Conservation (phyloP, 2,329 filamentous ascomycete genomes). For the Trichoderma polysporum region DNA sequence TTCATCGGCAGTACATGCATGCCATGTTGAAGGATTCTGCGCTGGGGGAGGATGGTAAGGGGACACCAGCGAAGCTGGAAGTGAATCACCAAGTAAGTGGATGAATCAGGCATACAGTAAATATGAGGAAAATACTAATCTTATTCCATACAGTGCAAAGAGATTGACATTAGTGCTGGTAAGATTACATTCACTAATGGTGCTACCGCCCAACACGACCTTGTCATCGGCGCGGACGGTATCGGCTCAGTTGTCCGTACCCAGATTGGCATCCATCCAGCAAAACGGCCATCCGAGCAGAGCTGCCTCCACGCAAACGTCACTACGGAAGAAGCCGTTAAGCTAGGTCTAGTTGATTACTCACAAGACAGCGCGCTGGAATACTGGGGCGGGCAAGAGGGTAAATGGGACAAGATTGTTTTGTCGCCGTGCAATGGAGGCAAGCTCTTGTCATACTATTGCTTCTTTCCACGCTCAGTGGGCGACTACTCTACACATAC, state of each 20-base stretch:
- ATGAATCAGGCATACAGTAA: neutral
- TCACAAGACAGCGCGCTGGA: constrained; percentile 60
- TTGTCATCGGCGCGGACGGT: constrained; percentile 64
- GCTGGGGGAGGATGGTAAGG: constrained; percentile 51
- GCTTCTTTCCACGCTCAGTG: constrained; percentile 58
- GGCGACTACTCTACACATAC: constrained; percentile 61
- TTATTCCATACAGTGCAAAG: constrained; percentile 36
- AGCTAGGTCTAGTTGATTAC: constrained; percentile 62
- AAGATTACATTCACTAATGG: constrained; percentile 56
- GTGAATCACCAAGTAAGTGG: constrained; percentile 55
- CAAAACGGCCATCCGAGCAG: constrained; percentile 58
- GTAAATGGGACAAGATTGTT: constrained; percentile 68
- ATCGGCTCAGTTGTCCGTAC: constrained; percentile 64
- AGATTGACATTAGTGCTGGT: constrained; percentile 53
- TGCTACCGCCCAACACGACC: constrained; percentile 50
- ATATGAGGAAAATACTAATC: neutral
- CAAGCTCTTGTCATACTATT: constrained; percentile 66
- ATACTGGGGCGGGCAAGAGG: constrained; percentile 68
- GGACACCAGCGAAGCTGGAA: constrained; percentile 51
- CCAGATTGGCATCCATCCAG: constrained; percentile 62
- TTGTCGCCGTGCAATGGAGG: constrained; percentile 67
- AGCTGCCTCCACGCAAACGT: constrained; percentile 67
- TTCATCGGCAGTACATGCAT: constrained; percentile 69
- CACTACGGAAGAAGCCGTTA: constrained; percentile 57
- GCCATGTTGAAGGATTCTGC: constrained; percentile 63